phyloP scores from a whole-genome alignment of 2,329 filamentous ascomycete genomes.

The Cercospora sp. region DNA sequence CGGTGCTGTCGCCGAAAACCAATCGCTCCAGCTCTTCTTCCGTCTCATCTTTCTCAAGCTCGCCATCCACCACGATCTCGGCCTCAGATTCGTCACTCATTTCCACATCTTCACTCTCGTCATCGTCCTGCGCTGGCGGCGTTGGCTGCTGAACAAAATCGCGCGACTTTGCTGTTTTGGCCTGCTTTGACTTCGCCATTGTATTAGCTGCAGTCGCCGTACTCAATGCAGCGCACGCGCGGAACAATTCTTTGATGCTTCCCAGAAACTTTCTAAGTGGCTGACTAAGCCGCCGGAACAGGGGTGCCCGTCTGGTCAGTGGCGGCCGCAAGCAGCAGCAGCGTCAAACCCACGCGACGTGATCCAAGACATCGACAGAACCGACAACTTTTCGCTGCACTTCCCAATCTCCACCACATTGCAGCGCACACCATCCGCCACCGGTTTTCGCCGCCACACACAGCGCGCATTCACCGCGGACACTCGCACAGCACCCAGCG shows the following conservation, averaged over 20 bases:
- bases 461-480: conserved; percentile 6
- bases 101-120: conserved; percentile 26
- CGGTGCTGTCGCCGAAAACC: conserved; percentile 83
- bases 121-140: conserved; percentile 24
- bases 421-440: not conserved
- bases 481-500: not conserved
- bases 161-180: conserved; percentile 7
- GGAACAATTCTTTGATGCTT: not conserved
- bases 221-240: not conserved
- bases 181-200: conserved; percentile 27
- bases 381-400: not conserved
- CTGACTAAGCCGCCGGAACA: not conserved
- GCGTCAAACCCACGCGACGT: conserved; percentile 4
- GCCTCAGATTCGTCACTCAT: conserved; percentile 34
- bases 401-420: not conserved
- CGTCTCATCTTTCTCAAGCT: conserved; percentile 35
- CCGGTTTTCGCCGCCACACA: not conserved
- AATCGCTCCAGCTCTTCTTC: conserved; percentile 63
- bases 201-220: not conserved
- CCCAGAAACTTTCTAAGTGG: conserved; percentile 5
- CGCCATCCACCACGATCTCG: conserved; percentile 35
- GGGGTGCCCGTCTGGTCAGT: not conserved
- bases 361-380: not conserved
- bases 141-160: conserved; percentile 27
- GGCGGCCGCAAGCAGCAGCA: conserved; percentile 1